Conservation (phyloP, 257 asterid species). For the Plantago elongata region DNA sequence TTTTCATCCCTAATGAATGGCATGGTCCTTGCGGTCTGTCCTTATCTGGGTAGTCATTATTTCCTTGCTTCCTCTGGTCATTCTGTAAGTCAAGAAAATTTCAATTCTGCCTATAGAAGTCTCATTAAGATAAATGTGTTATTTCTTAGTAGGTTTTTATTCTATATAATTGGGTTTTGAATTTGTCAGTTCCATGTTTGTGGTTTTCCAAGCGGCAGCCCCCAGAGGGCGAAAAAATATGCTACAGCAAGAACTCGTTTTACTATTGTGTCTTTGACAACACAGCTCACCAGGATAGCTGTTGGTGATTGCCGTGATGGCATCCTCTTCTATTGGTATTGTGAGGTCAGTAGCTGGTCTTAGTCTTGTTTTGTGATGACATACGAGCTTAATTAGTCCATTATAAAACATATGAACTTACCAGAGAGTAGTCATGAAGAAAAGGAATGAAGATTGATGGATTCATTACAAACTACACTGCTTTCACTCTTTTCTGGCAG, state of each 20-base stretch:
- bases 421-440: neutral
- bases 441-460: conserved; percentile 2
- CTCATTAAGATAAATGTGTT: conserved; percentile 15
- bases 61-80: conserved; percentile 87
- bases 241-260: conserved; percentile 80
- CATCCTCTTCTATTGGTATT: conserved; percentile 75
- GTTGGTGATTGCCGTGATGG: conserved; percentile 99
- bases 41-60: conserved; percentile 77
- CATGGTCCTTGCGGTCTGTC: conserved; percentile 80
- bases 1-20: conserved; percentile 71
- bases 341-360: conserved; percentile 56
- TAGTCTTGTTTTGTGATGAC: neutral
- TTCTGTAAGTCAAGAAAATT: conserved; percentile 58
- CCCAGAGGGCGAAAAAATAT: conserved; percentile 60
- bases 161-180: conserved; percentile 20
- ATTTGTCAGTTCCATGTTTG: conserved; percentile 77
- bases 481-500: conserved; percentile 38
- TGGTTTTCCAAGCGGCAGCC: conserved; percentile 65
- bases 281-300: conserved; percentile 88
- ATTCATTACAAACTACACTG: conserved; percentile 6
- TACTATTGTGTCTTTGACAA: conserved; percentile 70
- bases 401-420: no score
- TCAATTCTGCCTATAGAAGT: conserved; percentile 19
- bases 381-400: no score
- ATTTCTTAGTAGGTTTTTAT: conserved; percentile 15